phyloP scores from a whole-genome alignment of 306 rosid genomes.

The Myrica gale region DNA sequence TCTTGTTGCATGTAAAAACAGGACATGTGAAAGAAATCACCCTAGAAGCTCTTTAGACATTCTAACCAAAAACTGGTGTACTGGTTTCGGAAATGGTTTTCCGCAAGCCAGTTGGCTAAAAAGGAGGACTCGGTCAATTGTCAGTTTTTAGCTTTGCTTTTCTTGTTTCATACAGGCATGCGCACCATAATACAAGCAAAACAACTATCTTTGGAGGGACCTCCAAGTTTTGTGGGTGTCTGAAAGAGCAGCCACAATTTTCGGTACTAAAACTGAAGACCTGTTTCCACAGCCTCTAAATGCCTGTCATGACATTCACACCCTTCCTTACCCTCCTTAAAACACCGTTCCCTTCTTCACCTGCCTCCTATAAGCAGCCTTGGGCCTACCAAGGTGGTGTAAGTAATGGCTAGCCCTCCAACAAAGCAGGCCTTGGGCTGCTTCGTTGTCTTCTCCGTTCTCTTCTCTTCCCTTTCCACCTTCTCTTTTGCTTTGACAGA shows the following conservation, averaged over 20 bases:
- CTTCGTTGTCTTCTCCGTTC: slow-evolving; percentile 14
- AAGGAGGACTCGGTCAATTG: slow-evolving; percentile 34
- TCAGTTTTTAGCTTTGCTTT: neutral
- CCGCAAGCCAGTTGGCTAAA: slow-evolving; percentile 8
- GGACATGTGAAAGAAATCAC: neutral
- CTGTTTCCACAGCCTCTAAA: slow-evolving; percentile 9
- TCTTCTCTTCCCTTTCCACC: slow-evolving; percentile 27
- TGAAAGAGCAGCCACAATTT: slow-evolving; percentile 20
- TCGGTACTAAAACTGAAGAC: slow-evolving; percentile 34
- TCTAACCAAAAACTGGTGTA: neutral
- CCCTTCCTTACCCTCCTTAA: slow-evolving; percentile 23
- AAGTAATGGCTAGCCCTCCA: slow-evolving; percentile 40
- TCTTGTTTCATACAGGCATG: slow-evolving; percentile 9
- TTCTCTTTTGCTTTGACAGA: slow-evolving; percentile 10
- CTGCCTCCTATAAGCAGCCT: slow-evolving; percentile 31
- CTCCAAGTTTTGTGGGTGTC: slow-evolving; percentile 29
- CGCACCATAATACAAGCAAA: neutral
- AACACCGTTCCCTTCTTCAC: slow-evolving; percentile 11
- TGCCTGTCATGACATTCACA: slow-evolving; percentile 13
- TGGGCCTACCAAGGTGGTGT: slow-evolving; percentile 49
- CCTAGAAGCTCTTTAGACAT: neutral
- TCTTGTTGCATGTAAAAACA: neutral
- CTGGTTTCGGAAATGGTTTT: slow-evolving; percentile 6
- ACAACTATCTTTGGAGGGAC: slow-evolving; percentile 11
- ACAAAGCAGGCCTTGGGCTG: slow-evolving; percentile 43